These are phyloP conservation scores for Penicillium occitanis DNA, from an alignment of 2,329 filamentous ascomycete genomes.

Conservation along the genomic window DNA sequence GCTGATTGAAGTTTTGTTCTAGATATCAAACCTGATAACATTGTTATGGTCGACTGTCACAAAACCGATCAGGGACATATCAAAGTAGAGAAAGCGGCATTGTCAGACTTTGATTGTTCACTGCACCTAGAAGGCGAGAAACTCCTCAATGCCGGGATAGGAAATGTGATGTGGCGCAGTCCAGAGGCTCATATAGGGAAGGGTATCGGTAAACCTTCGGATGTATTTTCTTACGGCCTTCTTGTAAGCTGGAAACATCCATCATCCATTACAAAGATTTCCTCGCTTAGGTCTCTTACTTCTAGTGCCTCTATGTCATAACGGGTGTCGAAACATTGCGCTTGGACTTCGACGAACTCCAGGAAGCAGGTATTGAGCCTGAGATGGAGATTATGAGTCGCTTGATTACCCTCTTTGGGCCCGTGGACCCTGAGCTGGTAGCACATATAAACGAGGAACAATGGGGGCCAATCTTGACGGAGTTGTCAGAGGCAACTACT, in stretches of 20 bases:
- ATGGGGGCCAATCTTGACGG: slow-evolving; percentile 27
- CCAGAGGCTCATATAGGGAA: slow-evolving; percentile 22
- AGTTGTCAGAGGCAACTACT: slow-evolving; percentile 26
- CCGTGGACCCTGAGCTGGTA: slow-evolving; percentile 30
- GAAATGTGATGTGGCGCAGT: slow-evolving; percentile 24
- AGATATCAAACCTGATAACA: slow-evolving; percentile 9
- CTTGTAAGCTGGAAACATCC: slow-evolving; percentile 16
- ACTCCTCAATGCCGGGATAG: slow-evolving; percentile 20
- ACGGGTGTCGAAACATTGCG: slow-evolving; percentile 29
- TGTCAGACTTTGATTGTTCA: slow-evolving; percentile 21
- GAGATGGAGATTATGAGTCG: slow-evolving; percentile 31
- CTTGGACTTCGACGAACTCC: slow-evolving; percentile 28
- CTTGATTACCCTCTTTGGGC: slow-evolving; percentile 30
- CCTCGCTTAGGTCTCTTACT: neutral
- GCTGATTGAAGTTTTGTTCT: neutral
- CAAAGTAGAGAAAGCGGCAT: slow-evolving; percentile 13
- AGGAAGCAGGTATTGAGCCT: slow-evolving; percentile 26
- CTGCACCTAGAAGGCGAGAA: slow-evolving; percentile 19
- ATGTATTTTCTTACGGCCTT: slow-evolving; percentile 23
- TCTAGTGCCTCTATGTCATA: slow-evolving; percentile 29
- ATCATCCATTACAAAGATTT: neutral
- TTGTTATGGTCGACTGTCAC: slow-evolving; percentile 9
- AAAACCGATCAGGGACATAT: neutral
- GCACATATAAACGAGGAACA: slow-evolving; percentile 31
- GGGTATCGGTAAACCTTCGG: slow-evolving; percentile 15